Evolutionary conservation across 2,329 filamentous ascomycete genomes (phyloP).

Genomic region (Penicillium sumatraense): DNA sequence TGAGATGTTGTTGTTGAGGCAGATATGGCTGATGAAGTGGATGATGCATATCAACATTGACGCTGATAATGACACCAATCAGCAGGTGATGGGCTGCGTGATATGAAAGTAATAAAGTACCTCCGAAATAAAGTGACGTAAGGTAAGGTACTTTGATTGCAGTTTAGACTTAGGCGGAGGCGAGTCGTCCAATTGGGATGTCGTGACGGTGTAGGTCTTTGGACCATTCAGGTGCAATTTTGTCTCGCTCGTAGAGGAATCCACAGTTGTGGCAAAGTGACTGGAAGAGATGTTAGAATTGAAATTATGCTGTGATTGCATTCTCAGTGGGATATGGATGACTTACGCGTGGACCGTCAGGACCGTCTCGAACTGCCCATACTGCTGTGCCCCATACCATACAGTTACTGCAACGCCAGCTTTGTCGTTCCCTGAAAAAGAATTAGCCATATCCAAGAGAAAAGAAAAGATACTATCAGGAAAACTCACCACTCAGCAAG

Average conservation of each 20-base stretch:
- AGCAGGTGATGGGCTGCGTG: neutral
- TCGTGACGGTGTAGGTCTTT: conserved; percentile 67
- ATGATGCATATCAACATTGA: neutral
- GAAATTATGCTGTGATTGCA: neutral
- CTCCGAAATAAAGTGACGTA: too few relatives aligned
- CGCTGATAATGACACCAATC: too few relatives aligned
- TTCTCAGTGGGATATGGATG: neutral
- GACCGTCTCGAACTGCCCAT: conserved; percentile 94
- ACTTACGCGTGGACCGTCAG: conserved; percentile 78
- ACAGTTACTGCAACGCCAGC: conserved; percentile 90
- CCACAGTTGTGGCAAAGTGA: conserved; percentile 94
- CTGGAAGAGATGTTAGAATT: conserved; percentile 48
- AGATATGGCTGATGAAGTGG: neutral
- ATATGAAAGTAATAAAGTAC: neutral
- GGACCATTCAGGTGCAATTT: conserved; percentile 78
- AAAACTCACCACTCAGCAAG: conserved; percentile 65
- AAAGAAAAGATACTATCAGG: neutral
- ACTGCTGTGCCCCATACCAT: conserved; percentile 85
- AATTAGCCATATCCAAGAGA: neutral
- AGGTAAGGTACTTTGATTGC: too few relatives aligned
- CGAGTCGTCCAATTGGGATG: conserved; percentile 41
- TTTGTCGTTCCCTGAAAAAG: conserved; percentile 67
- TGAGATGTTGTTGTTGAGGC: neutral
- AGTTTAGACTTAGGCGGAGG: conserved; percentile 6
- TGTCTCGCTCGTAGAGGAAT: conserved; percentile 83